These are phyloP conservation scores for Thalassiosira pacifica DNA, from an alignment of 352 stramenopile species.

Conservation along the genomic window DNA sequence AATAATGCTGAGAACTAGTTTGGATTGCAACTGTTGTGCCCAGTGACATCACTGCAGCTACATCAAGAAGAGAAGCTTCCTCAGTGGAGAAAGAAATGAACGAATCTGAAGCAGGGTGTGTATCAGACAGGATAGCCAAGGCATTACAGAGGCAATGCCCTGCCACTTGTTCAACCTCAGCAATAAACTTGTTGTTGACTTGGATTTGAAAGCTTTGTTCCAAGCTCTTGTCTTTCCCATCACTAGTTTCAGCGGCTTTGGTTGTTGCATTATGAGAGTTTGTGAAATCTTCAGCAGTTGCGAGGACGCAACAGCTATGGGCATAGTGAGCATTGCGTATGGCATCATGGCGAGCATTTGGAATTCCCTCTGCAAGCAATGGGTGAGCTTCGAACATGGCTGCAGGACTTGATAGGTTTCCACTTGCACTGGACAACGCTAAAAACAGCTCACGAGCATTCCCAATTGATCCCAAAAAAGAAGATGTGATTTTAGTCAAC, in stretches of 20 bases:
- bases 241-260: conserved; percentile 20
- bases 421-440: conserved; percentile 60
- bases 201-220: conserved; percentile 75
- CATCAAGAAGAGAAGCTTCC: conserved; percentile 56
- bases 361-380: conserved; percentile 71
- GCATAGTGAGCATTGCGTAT: conserved; percentile 73
- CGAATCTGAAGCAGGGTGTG: conserved; percentile 69
- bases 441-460: conserved; percentile 75
- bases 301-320: conserved; percentile 61
- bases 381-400: conserved; percentile 56
- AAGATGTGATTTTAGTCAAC: conserved; percentile 57
- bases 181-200: conserved; percentile 76
- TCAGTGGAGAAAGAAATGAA: conserved; percentile 70
- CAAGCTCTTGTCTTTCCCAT: conserved; percentile 41
- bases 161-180: conserved; percentile 62
- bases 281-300: conserved; percentile 68
- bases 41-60: conserved; percentile 65
- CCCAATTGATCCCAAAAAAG: conserved; percentile 73
- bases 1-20: conserved; percentile 26
- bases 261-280: conserved; percentile 46
- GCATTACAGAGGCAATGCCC: conserved; percentile 67
- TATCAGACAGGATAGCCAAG: conserved; percentile 66
- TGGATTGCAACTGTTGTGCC: conserved; percentile 69
- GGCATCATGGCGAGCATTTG: conserved; percentile 76
- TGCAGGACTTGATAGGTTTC: conserved; percentile 33